A percentile compares a stretch with the other conserved stretches of the same genome.
Conservation (phyloP, 371 early-diverging fungal species). For the Batkoa obscura region DNA sequence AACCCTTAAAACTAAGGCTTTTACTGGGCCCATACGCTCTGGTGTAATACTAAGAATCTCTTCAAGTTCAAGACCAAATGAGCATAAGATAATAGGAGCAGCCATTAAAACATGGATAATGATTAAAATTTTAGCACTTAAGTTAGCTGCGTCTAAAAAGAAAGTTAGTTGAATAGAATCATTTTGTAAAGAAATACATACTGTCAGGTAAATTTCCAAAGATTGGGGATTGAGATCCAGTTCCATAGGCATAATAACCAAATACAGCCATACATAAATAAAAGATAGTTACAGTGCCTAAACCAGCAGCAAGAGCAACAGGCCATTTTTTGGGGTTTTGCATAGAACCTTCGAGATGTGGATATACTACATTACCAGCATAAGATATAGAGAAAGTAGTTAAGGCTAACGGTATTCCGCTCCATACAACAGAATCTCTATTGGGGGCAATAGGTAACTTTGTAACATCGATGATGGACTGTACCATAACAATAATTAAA, state of each 20-base stretch:
- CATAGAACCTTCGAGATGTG: constrained; percentile 76
- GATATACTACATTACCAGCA: constrained; percentile 63
- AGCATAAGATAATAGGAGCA: constrained; percentile 59
- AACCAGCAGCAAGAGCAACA: constrained; percentile 40
- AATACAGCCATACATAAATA: constrained; percentile 54
- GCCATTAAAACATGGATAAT: constrained; percentile 64
- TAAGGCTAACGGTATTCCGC: constrained; percentile 13
- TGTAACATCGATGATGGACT: no score
- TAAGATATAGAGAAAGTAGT: constrained; percentile 61
- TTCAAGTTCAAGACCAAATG: constrained; percentile 60
- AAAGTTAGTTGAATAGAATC: no score
- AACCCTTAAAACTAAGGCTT: constrained; percentile 27
- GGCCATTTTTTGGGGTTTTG: constrained; percentile 49
- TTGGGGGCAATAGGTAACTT: no score
- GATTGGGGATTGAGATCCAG: constrained; percentile 40
- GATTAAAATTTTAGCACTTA: constrained; percentile 47
- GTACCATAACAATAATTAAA: neutral
- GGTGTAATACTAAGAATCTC: constrained; percentile 42
- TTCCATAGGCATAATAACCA: constrained; percentile 73
- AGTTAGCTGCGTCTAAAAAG: constrained; percentile 25
- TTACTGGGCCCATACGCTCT: constrained; percentile 20
- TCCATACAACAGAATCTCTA: constrained; percentile 17
- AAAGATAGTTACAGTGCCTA: constrained; percentile 43
- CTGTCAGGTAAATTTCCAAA: constrained; percentile 48
- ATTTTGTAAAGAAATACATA: constrained; percentile 22